Conservation (phyloP, 345 rosid genomes). For the Acer negundo region DNA sequence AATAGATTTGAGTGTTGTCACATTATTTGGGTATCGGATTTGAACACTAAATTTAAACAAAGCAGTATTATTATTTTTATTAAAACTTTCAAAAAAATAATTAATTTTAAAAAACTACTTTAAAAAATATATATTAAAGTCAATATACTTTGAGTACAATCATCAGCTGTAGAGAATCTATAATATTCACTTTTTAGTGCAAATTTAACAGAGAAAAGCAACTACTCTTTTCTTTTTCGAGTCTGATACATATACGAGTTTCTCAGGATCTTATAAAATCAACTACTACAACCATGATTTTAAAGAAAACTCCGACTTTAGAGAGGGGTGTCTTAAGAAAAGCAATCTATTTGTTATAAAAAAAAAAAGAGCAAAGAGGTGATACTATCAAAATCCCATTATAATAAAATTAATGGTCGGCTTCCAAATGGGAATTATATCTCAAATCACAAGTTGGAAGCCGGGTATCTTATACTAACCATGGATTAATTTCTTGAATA, state of each 20-base stretch:
- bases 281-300: too few species aligned
- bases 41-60: too few species aligned
- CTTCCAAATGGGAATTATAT: constrained; percentile 11
- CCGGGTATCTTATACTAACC: not conserved
- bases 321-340: too few species aligned
- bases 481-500: not conserved
- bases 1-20: too few species aligned
- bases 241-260: too few species aligned
- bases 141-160: not conserved
- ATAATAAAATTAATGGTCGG: not conserved
- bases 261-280: too few species aligned
- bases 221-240: too few species aligned
- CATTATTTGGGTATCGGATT: too few species aligned
- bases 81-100: too few species aligned
- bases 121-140: not conserved
- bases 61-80: too few species aligned
- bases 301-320: too few species aligned
- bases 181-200: not conserved
- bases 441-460: not conserved
- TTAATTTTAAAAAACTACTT: not conserved
- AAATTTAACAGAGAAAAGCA: not conserved
- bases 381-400: not conserved
- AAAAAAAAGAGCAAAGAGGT: not conserved
- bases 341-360: not conserved
- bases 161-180: not conserved